Conservation (phyloP, 176 grass and related monocot species). For the Tillandsia fasciculata region DNA sequence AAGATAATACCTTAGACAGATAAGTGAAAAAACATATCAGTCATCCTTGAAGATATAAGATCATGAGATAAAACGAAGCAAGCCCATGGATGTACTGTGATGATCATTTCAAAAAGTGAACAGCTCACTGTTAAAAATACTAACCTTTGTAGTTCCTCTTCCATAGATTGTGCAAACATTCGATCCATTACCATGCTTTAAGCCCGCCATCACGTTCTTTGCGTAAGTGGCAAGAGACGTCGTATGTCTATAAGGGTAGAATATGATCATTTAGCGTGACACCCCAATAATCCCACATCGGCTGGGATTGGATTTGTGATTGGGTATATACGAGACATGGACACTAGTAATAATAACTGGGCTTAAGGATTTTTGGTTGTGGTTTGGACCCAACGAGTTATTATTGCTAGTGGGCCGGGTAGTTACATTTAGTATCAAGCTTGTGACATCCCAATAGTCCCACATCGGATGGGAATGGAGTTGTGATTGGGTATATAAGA, state of each 20-base stretch:
- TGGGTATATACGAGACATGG: too few species aligned
- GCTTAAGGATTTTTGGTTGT: too few species aligned
- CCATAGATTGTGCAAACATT: slow-evolving; percentile 75
- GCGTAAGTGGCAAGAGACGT: slow-evolving; percentile 54
- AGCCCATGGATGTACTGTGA: neutral
- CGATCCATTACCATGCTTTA: slow-evolving; percentile 75
- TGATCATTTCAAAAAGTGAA: neutral
- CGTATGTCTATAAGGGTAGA: slow-evolving; percentile 60
- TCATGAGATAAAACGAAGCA: neutral
- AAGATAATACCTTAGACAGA: slow-evolving; percentile 27
- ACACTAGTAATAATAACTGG: too few species aligned
- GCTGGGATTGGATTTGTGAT: too few species aligned
- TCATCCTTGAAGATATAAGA: too few species aligned
- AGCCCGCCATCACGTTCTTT: slow-evolving; percentile 57
- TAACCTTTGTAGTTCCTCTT: slow-evolving; percentile 43
- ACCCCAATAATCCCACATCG: too few species aligned
- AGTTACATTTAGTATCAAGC: too few species aligned
- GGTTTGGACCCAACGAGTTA: too few species aligned
- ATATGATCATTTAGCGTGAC: neutral
- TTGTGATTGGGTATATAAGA: too few species aligned
- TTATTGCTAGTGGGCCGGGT: too few species aligned
- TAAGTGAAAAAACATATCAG: neutral
- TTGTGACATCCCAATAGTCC: too few species aligned
- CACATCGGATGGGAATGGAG: too few species aligned
- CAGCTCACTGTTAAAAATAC: slow-evolving; percentile 9